Evolutionary conservation across 225 moss, liverwort and hornwort genomes (phyloP).

Genomic region (Pleurozium schreberi): DNA sequence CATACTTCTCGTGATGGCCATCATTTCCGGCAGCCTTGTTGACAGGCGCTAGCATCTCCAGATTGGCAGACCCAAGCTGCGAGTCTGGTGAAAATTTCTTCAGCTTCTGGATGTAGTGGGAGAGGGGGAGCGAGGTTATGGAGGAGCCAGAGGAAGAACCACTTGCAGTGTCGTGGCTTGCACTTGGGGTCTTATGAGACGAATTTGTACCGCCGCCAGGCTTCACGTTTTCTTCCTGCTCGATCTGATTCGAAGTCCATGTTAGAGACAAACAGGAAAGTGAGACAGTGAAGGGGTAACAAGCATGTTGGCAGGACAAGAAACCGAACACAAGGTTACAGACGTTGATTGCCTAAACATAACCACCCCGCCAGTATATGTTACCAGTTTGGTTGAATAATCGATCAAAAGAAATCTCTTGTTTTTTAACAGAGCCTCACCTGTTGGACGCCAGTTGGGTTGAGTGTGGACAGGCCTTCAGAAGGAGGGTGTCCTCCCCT

Average conservation of each 20-base stretch:
- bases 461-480: not conserved
- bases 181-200: constrained; percentile 1
- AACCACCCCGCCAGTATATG: not conserved
- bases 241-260: not conserved
- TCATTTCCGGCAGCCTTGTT: not conserved
- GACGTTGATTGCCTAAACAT: not conserved
- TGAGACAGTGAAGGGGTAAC: not conserved
- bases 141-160: constrained; percentile 59
- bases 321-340: not conserved
- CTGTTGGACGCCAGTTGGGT: not conserved
- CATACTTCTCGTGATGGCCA: constrained; percentile 1
- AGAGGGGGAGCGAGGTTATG: constrained; percentile 65
- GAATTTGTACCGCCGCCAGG: not conserved
- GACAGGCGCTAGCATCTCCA: constrained; percentile 5
- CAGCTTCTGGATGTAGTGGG: constrained; percentile 89
- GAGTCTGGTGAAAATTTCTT: constrained; percentile 70
- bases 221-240: not conserved
- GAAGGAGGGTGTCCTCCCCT: constrained; percentile 9
- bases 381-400: not conserved
- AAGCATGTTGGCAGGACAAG: not conserved
- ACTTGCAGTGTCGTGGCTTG: constrained; percentile 34
- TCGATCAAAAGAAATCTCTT: not conserved
- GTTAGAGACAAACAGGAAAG: not conserved
- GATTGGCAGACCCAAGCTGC: constrained; percentile 42
- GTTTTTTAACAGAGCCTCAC: not conserved